A percentile compares a stretch with the other conserved stretches of the same genome.
phyloP scores from a whole-genome alignment of 306 rosid species.

The Castanea crenata region DNA sequence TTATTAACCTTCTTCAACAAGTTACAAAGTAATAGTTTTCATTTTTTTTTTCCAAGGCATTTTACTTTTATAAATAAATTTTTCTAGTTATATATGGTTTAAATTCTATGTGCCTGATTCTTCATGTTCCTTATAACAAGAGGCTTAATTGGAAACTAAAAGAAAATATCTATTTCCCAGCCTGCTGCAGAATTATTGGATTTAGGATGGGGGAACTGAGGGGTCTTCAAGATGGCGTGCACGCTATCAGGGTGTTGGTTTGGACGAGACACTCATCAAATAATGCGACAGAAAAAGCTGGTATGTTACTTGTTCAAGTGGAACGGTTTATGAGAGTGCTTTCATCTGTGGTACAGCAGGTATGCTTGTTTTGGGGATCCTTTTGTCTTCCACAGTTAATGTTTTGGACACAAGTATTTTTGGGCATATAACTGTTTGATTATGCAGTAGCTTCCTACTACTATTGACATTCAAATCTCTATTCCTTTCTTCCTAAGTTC shows the following conservation, averaged over 20 bases:
- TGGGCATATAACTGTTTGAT: conserved; percentile 21
- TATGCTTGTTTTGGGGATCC: conserved; percentile 29
- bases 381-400: not conserved
- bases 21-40: not conserved
- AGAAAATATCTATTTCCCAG: conserved; percentile 38
- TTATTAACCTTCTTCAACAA: not conserved
- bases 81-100: not conserved
- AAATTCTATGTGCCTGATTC: not conserved
- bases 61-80: not conserved
- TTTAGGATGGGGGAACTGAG: conserved; percentile 93
- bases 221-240: conserved; percentile 96
- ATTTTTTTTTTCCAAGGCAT: not conserved
- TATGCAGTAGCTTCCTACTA: conserved; percentile 2
- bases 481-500: not conserved
- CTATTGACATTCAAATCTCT: conserved; percentile 6
- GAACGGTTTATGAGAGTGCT: conserved; percentile 91
- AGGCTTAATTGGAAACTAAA: conserved; percentile 26
- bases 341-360: conserved; percentile 94
- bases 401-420: not conserved
- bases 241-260: conserved; percentile 74
- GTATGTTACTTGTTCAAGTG: conserved; percentile 92
- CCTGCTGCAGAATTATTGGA: conserved; percentile 94
- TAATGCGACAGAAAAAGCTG: conserved; percentile 82
- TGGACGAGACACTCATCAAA: conserved; percentile 77
- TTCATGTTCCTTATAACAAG: conserved; percentile 7